A percentile compares a stretch with the other conserved stretches of the same genome.
These are phyloP conservation scores for Monilinia aucupariae DNA, from an alignment of 2,329 filamentous ascomycete species.

Conservation along the genomic window DNA sequence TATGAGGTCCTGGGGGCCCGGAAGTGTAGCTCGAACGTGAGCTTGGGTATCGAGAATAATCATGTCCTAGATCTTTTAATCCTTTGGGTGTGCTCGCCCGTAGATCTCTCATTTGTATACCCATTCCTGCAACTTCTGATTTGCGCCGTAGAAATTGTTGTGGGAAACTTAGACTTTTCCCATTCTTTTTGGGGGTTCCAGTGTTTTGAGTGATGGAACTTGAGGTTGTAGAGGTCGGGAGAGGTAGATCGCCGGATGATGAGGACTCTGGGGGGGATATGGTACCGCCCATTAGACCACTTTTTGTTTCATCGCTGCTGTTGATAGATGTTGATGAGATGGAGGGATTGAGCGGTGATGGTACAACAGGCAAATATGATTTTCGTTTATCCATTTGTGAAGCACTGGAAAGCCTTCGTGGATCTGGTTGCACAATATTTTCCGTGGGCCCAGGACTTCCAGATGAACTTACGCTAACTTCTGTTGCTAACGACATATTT, in stretches of 20 bases:
- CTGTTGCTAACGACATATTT: constrained; percentile 10
- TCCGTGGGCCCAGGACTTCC: background rate
- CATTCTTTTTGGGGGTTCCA: constrained; percentile 13
- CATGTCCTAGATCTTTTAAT: constrained; percentile 29
- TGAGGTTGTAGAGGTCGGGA: constrained; percentile 4
- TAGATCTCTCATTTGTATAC: constrained; percentile 5
- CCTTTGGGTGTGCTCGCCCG: constrained; percentile 22
- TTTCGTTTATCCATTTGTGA: constrained; percentile 14
- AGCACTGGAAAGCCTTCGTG: constrained; percentile 14
- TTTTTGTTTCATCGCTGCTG: constrained; percentile 19
- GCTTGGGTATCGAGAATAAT: constrained; percentile 34
- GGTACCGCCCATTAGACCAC: background rate
- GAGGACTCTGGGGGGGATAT: constrained; percentile 20
- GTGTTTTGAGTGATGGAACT: constrained; percentile 11
- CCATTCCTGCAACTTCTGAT: constrained; percentile 18
- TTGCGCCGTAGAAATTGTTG: constrained; percentile 27
- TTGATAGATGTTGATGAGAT: constrained; percentile 18
- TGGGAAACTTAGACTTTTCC: constrained; percentile 18
- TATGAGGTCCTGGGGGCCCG: background rate
- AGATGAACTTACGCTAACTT: background rate
- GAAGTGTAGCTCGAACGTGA: constrained; percentile 13
- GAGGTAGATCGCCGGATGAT: constrained; percentile 22
- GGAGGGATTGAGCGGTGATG: constrained; percentile 34
- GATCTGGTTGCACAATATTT: constrained; percentile 7
- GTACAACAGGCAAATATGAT: constrained; percentile 29